Percentiles rank a stretch among this genome's conserved stretches.
Evolutionary conservation across 768 basidiomycete genomes (phyloP).

Genomic region (Ramaria rubella): DNA sequence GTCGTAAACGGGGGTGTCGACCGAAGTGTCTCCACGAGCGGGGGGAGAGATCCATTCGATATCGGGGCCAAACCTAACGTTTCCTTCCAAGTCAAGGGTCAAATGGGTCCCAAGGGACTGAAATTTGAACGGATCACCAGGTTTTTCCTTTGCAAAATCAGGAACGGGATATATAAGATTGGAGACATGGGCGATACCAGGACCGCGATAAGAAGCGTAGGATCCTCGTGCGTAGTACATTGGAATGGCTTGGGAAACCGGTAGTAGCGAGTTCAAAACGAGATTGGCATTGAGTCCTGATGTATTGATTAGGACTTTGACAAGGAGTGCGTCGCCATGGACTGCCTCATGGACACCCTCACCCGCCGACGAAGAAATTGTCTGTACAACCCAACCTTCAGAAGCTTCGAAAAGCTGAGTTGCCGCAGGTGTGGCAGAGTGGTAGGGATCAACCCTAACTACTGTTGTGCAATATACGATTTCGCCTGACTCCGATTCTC

Average conservation of each 20-base stretch:
- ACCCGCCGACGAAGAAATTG: conserved; percentile 38
- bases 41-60: conserved; percentile 73
- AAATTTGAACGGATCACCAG: conserved; percentile 49
- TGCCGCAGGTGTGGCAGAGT: conserved; percentile 19
- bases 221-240: conserved; percentile 81
- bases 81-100: conserved; percentile 77
- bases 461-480: conserved; percentile 75
- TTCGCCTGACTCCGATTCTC: conserved; percentile 58
- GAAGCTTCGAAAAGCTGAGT: conserved; percentile 29
- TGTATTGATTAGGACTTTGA: conserved; percentile 75
- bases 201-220: conserved; percentile 83
- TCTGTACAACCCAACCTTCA: conserved; percentile 86
- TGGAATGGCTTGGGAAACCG: conserved; percentile 49
- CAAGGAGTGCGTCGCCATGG: conserved; percentile 56
- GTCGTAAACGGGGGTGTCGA: conserved; percentile 26
- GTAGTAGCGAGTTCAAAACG: conserved; percentile 64
- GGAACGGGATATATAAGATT: conserved; percentile 93
- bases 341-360: conserved; percentile 25
- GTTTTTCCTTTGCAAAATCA: conserved; percentile 15
- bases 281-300: conserved; percentile 68
- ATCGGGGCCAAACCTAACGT: conserved; percentile 89
- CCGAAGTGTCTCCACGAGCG: conserved; percentile 20
- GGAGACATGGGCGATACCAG: conserved; percentile 57
- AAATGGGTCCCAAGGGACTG: conserved; percentile 90
- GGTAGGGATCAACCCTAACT: conserved; percentile 74